Evolutionary conservation across 2,329 filamentous ascomycete genomes (phyloP).

Genomic region (Cytospora mali): DNA sequence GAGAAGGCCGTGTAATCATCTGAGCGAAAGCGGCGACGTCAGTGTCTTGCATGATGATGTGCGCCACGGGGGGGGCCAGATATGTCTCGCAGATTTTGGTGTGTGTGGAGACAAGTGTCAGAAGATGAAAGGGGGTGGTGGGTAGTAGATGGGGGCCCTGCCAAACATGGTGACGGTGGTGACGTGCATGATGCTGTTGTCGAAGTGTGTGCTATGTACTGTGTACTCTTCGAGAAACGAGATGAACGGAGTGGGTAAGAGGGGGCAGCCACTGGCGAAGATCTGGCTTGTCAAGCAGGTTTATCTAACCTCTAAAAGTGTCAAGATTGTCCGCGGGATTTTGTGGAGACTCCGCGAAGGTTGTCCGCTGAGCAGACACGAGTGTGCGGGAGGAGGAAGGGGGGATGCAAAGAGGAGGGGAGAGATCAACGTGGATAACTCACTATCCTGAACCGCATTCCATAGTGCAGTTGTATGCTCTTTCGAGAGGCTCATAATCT

Average conservation of each 20-base stretch:
- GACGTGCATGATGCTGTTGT: conserved; percentile 26
- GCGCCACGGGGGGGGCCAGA: neutral
- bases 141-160: neutral
- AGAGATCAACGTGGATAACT: conserved; percentile 33
- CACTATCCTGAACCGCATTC: conserved; percentile 75
- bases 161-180: conserved; percentile 5
- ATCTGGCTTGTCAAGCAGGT: conserved; percentile 15
- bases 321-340: conserved; percentile 5
- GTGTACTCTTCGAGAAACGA: neutral
- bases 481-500: conserved; percentile 86
- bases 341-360: conserved; percentile 1
- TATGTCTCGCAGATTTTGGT: conserved; percentile 17
- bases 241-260: conserved; percentile 16
- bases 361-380: neutral
- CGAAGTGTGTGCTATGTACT: too few relatives aligned
- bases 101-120: neutral
- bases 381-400: neutral
- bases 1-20: conserved; percentile 75
- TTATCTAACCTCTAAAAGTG: neutral
- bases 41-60: neutral
- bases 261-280: neutral
- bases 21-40: conserved; percentile 36
- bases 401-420: neutral
- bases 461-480: conserved; percentile 82
- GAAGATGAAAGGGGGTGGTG: conserved; percentile 21